Evolutionary conservation across 2,329 filamentous ascomycete genomes (phyloP).

Genomic region (Neocucurbitaria cava): DNA sequence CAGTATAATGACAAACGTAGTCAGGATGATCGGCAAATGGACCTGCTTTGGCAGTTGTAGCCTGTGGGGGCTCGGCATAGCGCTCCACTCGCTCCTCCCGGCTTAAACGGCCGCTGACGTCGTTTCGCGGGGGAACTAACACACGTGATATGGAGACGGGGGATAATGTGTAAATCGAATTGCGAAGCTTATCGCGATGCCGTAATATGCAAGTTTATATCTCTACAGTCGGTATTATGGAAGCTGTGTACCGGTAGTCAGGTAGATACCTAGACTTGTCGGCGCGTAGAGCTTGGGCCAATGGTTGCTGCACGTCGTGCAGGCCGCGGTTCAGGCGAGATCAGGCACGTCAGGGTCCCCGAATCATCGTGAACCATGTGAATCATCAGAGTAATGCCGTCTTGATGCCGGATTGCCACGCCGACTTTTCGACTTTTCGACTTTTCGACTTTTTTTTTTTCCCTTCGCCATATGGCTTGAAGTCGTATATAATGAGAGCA

Average conservation of each 20-base stretch:
- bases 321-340: too few species aligned
- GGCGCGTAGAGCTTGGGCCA: constrained; percentile 11
- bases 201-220: constrained; percentile 8
- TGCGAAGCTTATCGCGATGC: constrained; percentile 16
- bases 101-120: constrained; percentile 31
- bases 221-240: too few species aligned
- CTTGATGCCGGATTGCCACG: too few species aligned
- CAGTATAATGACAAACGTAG: constrained; percentile 3
- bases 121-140: constrained; percentile 23
- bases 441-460: too few species aligned
- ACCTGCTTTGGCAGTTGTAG: constrained; percentile 26
- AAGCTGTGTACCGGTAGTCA: too few species aligned
- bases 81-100: constrained; percentile 24
- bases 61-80: constrained; percentile 33
- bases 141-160: constrained; percentile 13
- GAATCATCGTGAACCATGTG: constrained; percentile 1
- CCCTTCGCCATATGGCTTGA: too few species aligned
- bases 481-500: constrained; percentile 4
- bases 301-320: constrained; percentile 8
- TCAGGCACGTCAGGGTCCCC: constrained; percentile 5
- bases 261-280: too few species aligned
- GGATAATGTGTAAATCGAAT: constrained; percentile 21
- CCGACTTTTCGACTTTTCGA: too few species aligned
- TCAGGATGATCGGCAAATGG: constrained; percentile 6
- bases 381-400: too few species aligned